These are phyloP conservation scores for Aureobasidium sp. DNA, from an alignment of 2,329 filamentous ascomycete species.

Conservation along the genomic window DNA sequence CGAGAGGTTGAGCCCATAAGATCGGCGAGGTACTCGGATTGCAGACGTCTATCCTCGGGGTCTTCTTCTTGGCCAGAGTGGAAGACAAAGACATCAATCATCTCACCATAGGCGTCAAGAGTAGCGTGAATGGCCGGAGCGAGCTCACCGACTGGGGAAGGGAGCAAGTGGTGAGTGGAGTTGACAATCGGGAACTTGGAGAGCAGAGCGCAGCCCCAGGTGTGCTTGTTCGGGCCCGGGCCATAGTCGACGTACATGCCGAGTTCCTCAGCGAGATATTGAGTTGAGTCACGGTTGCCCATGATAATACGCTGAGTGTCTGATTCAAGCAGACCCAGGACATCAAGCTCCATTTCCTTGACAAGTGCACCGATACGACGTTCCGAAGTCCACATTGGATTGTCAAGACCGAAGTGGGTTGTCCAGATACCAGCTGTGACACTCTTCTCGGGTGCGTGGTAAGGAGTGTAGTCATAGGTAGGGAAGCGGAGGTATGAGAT, in stretches of 20 bases:
- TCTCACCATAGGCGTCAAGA: constrained; percentile 80
- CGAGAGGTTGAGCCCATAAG: constrained; percentile 78
- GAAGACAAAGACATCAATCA: constrained; percentile 94
- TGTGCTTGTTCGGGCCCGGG: constrained; percentile 97
- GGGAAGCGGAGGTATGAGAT: constrained; percentile 88
- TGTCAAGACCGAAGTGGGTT: constrained; percentile 94
- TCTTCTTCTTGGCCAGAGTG: constrained; percentile 98
- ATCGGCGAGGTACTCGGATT: constrained; percentile 76
- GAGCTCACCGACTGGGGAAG: constrained; percentile 87
- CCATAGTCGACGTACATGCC: constrained; percentile 99
- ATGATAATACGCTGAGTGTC: constrained; percentile 98
- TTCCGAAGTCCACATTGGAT: constrained; percentile 98
- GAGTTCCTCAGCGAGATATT: constrained; percentile 89
- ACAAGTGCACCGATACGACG: constrained; percentile 68
- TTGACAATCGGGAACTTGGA: constrained; percentile 98
- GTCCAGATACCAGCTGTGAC: constrained; percentile 98
- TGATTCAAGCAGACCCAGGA: constrained; percentile 87
- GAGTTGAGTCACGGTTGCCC: constrained; percentile 95
- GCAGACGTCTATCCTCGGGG: constrained; percentile 78
- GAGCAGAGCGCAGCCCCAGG: constrained; percentile 86
- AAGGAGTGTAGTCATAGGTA: constrained; percentile 81
- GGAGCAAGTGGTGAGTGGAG: constrained; percentile 90
- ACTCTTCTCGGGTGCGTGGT: constrained; percentile 79
- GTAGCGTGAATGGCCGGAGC: constrained; percentile 97
- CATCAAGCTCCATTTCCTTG: constrained; percentile 84